Evolutionary conservation across 1,139 yeast genomes (phyloP).

Genomic region (Maudiozyma humilis): DNA sequence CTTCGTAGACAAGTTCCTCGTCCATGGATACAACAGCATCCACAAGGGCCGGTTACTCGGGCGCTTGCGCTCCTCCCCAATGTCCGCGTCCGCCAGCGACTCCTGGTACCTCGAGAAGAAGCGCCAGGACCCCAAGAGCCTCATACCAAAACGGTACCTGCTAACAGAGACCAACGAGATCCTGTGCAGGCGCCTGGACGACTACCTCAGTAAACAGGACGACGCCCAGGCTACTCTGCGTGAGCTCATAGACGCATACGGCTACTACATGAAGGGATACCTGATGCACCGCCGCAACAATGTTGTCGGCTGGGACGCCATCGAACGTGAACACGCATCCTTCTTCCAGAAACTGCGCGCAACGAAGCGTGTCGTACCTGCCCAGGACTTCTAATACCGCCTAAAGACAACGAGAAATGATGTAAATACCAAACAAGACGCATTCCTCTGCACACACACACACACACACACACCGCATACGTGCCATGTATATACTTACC

Average conservation of each 20-base stretch:
- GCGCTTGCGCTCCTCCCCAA: slow-evolving; percentile 13
- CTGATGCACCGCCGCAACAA: slow-evolving; percentile 19
- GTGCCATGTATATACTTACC: background rate
- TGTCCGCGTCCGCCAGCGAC: slow-evolving; percentile 8
- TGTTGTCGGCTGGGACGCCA: slow-evolving; percentile 21
- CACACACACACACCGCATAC: background rate
- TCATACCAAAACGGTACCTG: slow-evolving; percentile 21
- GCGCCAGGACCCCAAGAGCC: slow-evolving; percentile 19
- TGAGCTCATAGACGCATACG: slow-evolving; percentile 16
- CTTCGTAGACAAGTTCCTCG: slow-evolving; percentile 34
- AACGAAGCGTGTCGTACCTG: slow-evolving; percentile 16
- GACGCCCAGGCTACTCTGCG: slow-evolving; percentile 12
- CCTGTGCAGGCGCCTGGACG: slow-evolving; percentile 32
- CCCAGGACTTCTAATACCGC: slow-evolving; percentile 4
- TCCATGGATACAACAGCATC: slow-evolving; percentile 34
- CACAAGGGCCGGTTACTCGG: slow-evolving; percentile 23
- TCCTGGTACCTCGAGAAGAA: slow-evolving; percentile 20
- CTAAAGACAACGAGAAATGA: background rate
- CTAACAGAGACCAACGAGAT: slow-evolving; percentile 43
- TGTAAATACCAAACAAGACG: slow-evolving; percentile 4
- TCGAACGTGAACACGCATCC: slow-evolving; percentile 17
- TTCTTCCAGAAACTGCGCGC: slow-evolving; percentile 18
- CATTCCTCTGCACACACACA: background rate
- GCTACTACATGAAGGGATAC: slow-evolving; percentile 28
- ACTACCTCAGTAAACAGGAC: slow-evolving; percentile 15